Evolutionary conservation across 2,329 filamentous ascomycete genomes (phyloP), one percentile per base, ranked within the genome.

Genomic region (Nemania diffusa): DNA sequence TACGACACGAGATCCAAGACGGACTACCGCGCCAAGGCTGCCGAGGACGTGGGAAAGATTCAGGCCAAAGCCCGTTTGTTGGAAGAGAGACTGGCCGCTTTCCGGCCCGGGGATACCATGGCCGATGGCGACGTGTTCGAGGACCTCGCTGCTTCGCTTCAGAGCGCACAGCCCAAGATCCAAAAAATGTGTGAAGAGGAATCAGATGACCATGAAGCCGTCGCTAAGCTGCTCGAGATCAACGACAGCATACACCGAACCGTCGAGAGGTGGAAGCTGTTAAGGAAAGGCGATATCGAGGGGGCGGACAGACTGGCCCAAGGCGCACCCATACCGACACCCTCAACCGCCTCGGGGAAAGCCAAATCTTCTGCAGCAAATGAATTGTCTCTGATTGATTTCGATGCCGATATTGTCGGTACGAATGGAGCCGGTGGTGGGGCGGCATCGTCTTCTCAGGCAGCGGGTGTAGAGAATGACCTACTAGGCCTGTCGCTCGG

Each of bases 151-250:
- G 91, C 92, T 71, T 90, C 96, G 9, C 85, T 99, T 52, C 92
- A 93, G 78, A 97, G 92, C 76, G 96, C 96, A 2, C 96, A 99
- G 75, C 96, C 96, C 8, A 99, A 99, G 83, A 98, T 99, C 71
- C 95, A 98, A 78, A 97, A 93, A 82, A 99, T 99, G 95, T 98
- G 95, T 76, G 95, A 98, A 80, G 96, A 99, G 80, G 96, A 99
- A 77, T 97, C 94, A 11, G 95, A 98, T 69, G 96, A 99, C 76
- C 90, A 94, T 69, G 96, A 97, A 82, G 96, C 96, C 5, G 96
- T 99, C 5, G 92, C 94, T 50, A 97, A 97, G 80, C 85, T 99
- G 11, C 87, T 99, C 63, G 94, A 98, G 78, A 98, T 99, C 77
- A 99, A 99, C 78, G 96, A 99, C 80, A 97, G 94, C 81, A 99